Evolutionary conservation across 2,329 filamentous ascomycete species (phyloP), one percentile per base, ranked within the genome.

Genomic region (Trichoderma koningiopsis): DNA sequence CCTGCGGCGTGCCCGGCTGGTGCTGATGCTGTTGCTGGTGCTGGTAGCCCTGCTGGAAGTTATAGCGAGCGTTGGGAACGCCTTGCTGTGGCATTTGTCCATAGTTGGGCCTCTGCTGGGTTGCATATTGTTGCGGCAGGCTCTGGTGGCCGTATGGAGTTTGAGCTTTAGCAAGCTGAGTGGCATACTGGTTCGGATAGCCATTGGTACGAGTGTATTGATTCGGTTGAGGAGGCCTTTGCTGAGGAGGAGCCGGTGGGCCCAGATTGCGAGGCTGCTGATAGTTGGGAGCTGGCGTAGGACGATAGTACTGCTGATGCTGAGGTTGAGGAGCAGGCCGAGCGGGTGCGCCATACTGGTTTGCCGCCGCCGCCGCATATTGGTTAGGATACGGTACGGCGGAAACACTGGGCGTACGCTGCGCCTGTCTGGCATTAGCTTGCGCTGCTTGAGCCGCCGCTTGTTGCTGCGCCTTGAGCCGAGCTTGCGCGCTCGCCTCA

Each of bases 401-500:
- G 62, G 83, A 75, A 67, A 79, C 73, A 73, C 78, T 79, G 53
- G 83, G 81, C 37, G 77, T 79, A 56, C 76, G 80, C 71, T 78
- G 83, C 10, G 72, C 76, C 58, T 79, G 81, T 73, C 79, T 80
- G 58, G 75, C 72, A 71, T 70, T 74, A 69, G 74, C 74, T 75
- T 82, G 75, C 70, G 74, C 71, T 60, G 80, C 74, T 63, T 66
- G 62, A 77, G 76, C 56, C 37, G 70, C 68, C 37, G 70, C 68
- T 63, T 79, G 78, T 60, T 79, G 77, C 70, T 81, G 78, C 37
- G 82, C 81, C 64, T 82, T 78, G 40, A 84, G 74, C 52, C 86
- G 83, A 56, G 84, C 83, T 55, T 87, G 86, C 37, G 85, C 78
- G 52, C 86, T 87, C 49, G 85, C 85, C 72, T 93, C 91, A 73